Base-by-base conservation (phyloP, 2,329 filamentous ascomycete species). In the Phialophora expanda region DNA sequence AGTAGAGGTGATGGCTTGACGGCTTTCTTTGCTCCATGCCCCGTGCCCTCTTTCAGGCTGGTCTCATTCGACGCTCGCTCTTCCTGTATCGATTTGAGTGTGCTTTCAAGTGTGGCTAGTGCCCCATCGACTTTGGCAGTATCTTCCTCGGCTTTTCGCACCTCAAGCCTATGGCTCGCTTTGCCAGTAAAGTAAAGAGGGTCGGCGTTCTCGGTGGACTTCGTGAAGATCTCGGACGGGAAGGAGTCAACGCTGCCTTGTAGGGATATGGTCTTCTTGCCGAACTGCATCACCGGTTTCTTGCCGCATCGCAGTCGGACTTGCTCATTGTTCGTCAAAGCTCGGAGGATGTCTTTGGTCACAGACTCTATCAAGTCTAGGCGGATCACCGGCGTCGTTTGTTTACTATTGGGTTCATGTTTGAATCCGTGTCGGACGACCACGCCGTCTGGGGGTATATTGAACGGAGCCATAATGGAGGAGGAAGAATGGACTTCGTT, bases 31-130 rank as follows among this genome's bases (percentile, higher is more conserved):
- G 59, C 38, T 50, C 26, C 53, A 60, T 62, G 62, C 54, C 80
- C 78, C 32, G 77, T 66, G 57, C 79, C 78, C 14, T 76, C 74
- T 61, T 80, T 77, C 41, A 79, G 72, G 61, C 76, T 76, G 1
- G 78, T 79, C 79, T 84, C 84, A 74, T 85, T 86, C 44, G 85
- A 85, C 75, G 87, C 83, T 76, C 87, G 87, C 69, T 86, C 82
- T 73, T 87, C 81, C 73, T 87, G 81, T 59, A 86, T 82, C 24
- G 84, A 83, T 66, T 83, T 86, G 74, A 89, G 79, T 72, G 81
- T 87, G 74, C 81, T 85, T 75, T 87, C 83, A 61, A 89, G 79
- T 46, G 81, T 82, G 61, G 85, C 85, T 75, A 89, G 76, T 30
- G 87, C 87, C 66, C 84, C 82, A 74, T 89, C 87, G 46, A 83